Percentiles rank a stretch among this genome's conserved stretches.
Evolutionary conservation across 257 asterid species (phyloP).

Genomic region (Leonotis leonurus): DNA sequence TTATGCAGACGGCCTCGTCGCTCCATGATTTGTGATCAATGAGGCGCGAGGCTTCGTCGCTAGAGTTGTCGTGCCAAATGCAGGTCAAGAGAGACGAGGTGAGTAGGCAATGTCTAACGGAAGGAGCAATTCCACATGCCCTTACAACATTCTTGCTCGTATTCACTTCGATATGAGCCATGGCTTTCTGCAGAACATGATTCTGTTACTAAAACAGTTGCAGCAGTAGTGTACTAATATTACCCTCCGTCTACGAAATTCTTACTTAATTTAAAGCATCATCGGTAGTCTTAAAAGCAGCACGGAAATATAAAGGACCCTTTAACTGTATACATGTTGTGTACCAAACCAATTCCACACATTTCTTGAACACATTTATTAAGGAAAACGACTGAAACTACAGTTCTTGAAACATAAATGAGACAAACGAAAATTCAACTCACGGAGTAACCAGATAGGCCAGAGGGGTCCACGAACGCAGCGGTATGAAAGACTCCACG

Average conservation of each 20-base stretch:
- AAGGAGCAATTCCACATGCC: slow-evolving; percentile 61
- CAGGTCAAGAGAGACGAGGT: slow-evolving; percentile 91
- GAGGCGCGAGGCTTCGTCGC: slow-evolving; percentile 18
- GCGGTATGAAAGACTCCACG: slow-evolving; percentile 79
- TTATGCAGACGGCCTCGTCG: slow-evolving; percentile 58
- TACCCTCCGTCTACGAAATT: too few species aligned
- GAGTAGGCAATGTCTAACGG: slow-evolving; percentile 61
- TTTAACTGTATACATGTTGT: too few species aligned
- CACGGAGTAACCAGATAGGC: slow-evolving; percentile 84
- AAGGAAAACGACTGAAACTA: not conserved
- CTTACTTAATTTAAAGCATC: too few species aligned
- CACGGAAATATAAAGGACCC: too few species aligned
- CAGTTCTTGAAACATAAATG: not conserved
- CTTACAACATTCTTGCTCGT: slow-evolving; percentile 54
- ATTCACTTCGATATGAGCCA: slow-evolving; percentile 67
- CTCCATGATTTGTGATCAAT: slow-evolving; percentile 84
- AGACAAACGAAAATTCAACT: slow-evolving; percentile 19
- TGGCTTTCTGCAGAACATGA: slow-evolving; percentile 45
- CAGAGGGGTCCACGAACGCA: slow-evolving; percentile 82
- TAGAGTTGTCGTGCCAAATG: slow-evolving; percentile 50
- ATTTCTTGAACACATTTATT: not conserved
- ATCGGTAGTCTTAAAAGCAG: too few species aligned
- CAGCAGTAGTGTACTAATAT: too few species aligned
- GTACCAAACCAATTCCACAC: slow-evolving; percentile 4
- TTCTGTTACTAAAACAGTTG: not conserved